A percentile compares a stretch with the other conserved stretches of the same genome.
Conservation (phyloP, 257 asterid genomes). For the Thymus mandschuricus region DNA sequence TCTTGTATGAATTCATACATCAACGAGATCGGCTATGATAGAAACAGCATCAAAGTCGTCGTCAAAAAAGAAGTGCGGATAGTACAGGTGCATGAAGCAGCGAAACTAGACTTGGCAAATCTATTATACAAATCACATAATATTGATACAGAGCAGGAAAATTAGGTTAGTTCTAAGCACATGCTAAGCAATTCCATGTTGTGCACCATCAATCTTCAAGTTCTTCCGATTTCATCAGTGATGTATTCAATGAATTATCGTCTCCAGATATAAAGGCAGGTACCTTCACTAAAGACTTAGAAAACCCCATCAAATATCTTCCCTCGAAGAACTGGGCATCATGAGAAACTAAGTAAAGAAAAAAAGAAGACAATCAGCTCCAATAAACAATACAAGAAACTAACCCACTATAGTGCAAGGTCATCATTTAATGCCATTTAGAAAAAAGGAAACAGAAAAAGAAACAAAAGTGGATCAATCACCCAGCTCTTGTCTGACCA, state of each 20-base stretch:
- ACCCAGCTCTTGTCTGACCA: neutral
- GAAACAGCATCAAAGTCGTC: neutral
- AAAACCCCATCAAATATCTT: neutral
- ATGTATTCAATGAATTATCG: neutral
- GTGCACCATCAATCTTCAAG: constrained; percentile 16
- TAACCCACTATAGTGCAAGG: neutral
- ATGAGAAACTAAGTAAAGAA: constrained; percentile 21
- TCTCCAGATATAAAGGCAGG: constrained; percentile 21
- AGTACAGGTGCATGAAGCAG: constrained; percentile 12
- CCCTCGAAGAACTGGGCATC: constrained; percentile 19
- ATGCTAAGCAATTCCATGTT: constrained; percentile 14
- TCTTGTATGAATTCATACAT: neutral
- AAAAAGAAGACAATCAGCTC: constrained; percentile 17
- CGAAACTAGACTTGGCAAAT: neutral
- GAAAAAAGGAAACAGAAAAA: neutral
- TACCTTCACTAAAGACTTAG: neutral
- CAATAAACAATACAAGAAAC: neutral
- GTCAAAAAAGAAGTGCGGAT: neutral
- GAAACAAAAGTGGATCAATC: neutral
- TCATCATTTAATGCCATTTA: neutral
- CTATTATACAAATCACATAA: neutral
- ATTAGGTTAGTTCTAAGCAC: neutral
- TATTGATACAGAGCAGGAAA: neutral
- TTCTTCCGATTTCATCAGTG: constrained; percentile 18
- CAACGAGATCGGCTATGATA: neutral